Base-by-base conservation (phyloP, 164 flowering plant species). In the Tetrastigma voinierianum region DNA sequence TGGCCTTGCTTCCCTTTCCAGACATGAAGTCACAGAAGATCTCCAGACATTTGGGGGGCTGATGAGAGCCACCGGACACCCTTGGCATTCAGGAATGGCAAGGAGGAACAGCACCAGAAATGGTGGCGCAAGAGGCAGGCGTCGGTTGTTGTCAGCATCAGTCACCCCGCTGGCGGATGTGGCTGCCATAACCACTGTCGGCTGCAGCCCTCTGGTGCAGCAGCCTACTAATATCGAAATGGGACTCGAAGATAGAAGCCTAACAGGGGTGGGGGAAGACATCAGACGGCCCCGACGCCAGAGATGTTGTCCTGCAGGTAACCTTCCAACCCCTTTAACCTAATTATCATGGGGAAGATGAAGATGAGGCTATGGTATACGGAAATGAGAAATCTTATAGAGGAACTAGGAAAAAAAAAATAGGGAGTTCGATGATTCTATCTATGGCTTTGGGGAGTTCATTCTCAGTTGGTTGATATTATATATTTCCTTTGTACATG, bases 11-110 rank as follows among this genome's bases (percentile, higher is more conserved):
- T 83, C 99, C 14, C 73, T 96, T 46, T 89, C 99, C 11, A n/a
- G 99, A 79, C 95, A 90, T 20, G 97, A 93, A 71, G 96, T 96
- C 24, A 88, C 92, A 1, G 98, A 93, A 75, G 99, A 96, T n/a
- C 76, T 96, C 59, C 79, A 79, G 52, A 76, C 73, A 62, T 77
- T 77, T 64, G 78, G 78, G 48, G 75, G 80, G 53, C 58, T 93
- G 53, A 87, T 91, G 97, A 81, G 81, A 74, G 98, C 90, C 1
- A 83, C 82, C 0, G 99, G 97, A 17, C 82, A 82, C 57, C 18
- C 75, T 16, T 92, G 99, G 99, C 77, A 79, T 58, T 74, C 80
- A 16, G 89, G 90, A 10, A 56, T 77, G 57, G 74, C 86, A 1
- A 80, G 91, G 74, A 88, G 93, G 70, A 88, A 74, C 67, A 78